These are phyloP conservation scores for Candida montana DNA, from an alignment of 805 yeast species.

Conservation along the genomic window DNA sequence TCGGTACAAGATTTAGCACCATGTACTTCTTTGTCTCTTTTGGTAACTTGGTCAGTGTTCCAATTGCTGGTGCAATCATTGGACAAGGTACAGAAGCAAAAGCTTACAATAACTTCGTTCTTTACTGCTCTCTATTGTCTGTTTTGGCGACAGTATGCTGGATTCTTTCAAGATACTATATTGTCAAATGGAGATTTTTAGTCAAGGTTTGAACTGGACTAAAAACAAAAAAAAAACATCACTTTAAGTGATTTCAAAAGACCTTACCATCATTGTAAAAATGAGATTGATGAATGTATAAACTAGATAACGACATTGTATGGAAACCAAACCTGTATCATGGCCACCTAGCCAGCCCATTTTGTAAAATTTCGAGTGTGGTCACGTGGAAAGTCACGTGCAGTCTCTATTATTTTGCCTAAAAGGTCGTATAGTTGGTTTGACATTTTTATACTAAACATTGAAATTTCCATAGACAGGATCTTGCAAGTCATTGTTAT, in stretches of 20 bases:
- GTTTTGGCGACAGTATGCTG: constrained; percentile 8
- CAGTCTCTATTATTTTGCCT: neutral
- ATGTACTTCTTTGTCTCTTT: constrained; percentile 55
- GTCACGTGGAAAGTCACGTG: neutral
- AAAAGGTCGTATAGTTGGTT: too few relatives aligned
- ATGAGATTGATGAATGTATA: too few relatives aligned
- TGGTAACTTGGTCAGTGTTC: constrained; percentile 41
- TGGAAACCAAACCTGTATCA: too few relatives aligned
- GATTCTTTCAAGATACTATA: constrained; percentile 10
- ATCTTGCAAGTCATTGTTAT: neutral
- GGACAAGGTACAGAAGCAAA: constrained; percentile 28
- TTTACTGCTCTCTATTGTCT: constrained; percentile 21
- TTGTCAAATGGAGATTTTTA: constrained; percentile 10
- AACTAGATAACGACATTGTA: too few relatives aligned
- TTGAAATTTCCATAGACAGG: neutral
- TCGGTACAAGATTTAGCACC: constrained; percentile 49
- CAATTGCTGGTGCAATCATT: constrained; percentile 44
- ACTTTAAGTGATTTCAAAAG: too few relatives aligned
- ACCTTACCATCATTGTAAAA: too few relatives aligned
- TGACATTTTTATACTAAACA: too few relatives aligned
- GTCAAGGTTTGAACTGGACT: constrained; percentile 4
- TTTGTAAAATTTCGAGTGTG: too few relatives aligned
- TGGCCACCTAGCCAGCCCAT: too few relatives aligned
- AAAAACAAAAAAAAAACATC: too few relatives aligned
- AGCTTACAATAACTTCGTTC: constrained; percentile 18